Conservation (phyloP, 371 early-diverging fungal genomes). For the Apophysomyces ossiformis region DNA sequence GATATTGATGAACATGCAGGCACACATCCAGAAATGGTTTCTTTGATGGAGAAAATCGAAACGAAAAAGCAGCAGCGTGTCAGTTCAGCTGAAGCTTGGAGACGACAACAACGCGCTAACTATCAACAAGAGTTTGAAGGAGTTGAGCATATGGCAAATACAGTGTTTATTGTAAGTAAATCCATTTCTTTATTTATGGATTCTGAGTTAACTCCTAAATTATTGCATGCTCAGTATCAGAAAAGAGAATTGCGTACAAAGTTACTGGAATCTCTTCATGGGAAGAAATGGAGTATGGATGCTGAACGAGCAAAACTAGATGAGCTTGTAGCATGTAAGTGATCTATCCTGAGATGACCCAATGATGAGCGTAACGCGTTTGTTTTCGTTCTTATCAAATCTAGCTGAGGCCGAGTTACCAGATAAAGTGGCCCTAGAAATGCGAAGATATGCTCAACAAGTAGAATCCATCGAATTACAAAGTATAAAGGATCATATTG, state of each 20-base stretch:
- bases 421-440: background rate
- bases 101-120: conserved; percentile 24
- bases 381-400: too few species aligned
- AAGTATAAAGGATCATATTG: conserved; percentile 27
- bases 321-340: background rate
- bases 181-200: background rate
- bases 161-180: conserved; percentile 8
- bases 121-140: conserved; percentile 28
- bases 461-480: conserved; percentile 42
- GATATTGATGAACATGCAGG: conserved; percentile 14
- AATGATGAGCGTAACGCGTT: background rate
- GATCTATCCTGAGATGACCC: background rate
- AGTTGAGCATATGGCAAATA: conserved; percentile 28
- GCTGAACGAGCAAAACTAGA: background rate
- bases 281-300: background rate
- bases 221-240: background rate
- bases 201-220: background rate
- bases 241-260: conserved; percentile 3
- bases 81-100: conserved; percentile 34
- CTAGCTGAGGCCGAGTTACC: background rate
- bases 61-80: conserved; percentile 33
- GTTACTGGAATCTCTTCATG: background rate
- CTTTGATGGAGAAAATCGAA: conserved; percentile 41
- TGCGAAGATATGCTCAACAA: background rate
- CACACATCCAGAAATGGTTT: conserved; percentile 38